Evolutionary conservation across 176 grass and related monocot species (phyloP), one percentile per base, ranked within the genome.

Genomic region (Cenchrus purpureus): DNA sequence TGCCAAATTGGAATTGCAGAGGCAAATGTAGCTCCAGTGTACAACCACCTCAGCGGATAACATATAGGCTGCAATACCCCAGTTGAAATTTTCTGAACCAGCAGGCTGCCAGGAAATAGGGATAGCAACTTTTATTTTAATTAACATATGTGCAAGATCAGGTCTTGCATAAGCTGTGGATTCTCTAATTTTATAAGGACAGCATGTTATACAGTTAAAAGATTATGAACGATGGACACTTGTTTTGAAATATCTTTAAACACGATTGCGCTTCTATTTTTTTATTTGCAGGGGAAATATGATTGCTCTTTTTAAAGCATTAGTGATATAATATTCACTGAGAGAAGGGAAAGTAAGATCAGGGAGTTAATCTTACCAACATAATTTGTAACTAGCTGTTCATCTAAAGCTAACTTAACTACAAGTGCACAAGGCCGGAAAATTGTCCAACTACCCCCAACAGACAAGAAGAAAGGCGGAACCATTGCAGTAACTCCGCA

Each of bases 401-500:
- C 28, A 67, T 25, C 65, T 31, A 79, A 79, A 72, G 19, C 28
- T 17, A 73, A 55, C 54, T 60, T 62, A 82, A 40, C 19, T 45
- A 40, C 20, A n/a, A 37, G 74, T 20, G 42, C 7, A 54, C 14
- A 73, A 79, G 22, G 64, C 51, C 19, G 37, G 42, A 80, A 14
- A 14, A 48, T 14, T 76, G 64, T 61, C 37, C 50, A 73, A 19
- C 32, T 64, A n/a, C 5, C 46, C 84, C 19, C 43, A 86, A 61
- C 14, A 3, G 62, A 74, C 19, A 59, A 29, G 2, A 71, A 52
- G 54, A 65, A 84, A 75, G 70, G 5, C 0, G 12, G 40, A 66
- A 60, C 79, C 69, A 34, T 49, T 5, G 40, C 58, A 62, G 12
- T 63, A 22, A 78, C 25, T 78, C 79, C 67, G 67, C 62, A 53